Evolutionary conservation across 495 filamentous ascomycete species (phyloP).

Genomic region (Aspergillus indologenus): DNA sequence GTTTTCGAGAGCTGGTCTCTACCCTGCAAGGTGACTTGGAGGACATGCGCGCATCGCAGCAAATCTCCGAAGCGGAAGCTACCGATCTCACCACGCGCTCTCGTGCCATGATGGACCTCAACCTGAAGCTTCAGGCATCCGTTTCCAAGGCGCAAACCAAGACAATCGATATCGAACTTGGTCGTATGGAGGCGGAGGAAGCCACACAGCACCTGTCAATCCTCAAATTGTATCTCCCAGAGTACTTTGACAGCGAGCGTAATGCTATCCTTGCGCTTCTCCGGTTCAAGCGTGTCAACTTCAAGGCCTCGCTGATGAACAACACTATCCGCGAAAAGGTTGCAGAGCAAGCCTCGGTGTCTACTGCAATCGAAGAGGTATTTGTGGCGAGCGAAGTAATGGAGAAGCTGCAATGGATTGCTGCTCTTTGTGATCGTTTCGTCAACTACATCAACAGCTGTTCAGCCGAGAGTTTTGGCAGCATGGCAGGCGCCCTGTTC

Average conservation of each 20-base stretch:
- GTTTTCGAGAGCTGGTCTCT: constrained; percentile 84
- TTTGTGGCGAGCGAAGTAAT: constrained; percentile 75
- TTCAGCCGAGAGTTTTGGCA: constrained; percentile 70
- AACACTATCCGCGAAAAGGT: constrained; percentile 76
- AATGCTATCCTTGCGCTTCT: constrained; percentile 83
- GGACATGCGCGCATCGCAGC: constrained; percentile 85
- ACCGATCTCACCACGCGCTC: constrained; percentile 82
- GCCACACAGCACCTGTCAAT: constrained; percentile 84
- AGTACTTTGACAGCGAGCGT: constrained; percentile 72
- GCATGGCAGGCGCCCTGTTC: constrained; percentile 71
- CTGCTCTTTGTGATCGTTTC: constrained; percentile 79
- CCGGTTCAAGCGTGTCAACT: constrained; percentile 80
- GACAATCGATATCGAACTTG: constrained; percentile 86
- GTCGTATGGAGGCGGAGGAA: constrained; percentile 85
- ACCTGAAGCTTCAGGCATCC: constrained; percentile 85
- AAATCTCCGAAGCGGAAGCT: constrained; percentile 87
- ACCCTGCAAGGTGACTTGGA: constrained; percentile 84
- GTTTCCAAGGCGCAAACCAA: constrained; percentile 89
- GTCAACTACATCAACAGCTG: constrained; percentile 72
- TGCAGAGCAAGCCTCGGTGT: constrained; percentile 49
- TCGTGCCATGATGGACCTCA: constrained; percentile 91
- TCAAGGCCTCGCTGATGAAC: constrained; percentile 80
- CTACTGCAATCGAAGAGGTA: constrained; percentile 66
- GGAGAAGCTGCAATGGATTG: constrained; percentile 83
- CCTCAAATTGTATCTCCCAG: constrained; percentile 83